Evolutionary conservation across 768 basidiomycete species (phyloP), one percentile per base, ranked within the genome.

Genomic region (Boletus reticulatus): DNA sequence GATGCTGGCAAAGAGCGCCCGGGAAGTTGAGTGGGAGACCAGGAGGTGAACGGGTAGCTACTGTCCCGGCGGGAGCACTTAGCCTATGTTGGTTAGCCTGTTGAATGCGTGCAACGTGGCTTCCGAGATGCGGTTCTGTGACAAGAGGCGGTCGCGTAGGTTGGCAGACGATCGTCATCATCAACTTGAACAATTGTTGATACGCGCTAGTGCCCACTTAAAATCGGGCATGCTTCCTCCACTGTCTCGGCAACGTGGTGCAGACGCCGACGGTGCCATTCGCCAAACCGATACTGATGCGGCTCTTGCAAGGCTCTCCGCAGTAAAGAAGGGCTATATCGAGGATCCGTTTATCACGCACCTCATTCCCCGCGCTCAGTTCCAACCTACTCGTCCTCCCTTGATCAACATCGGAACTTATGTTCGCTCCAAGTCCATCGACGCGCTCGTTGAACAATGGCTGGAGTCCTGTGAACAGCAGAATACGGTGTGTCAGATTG

Each of bases 381-480:
- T 84, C 27, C 79, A 81, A 50, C 78, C 81, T 3, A 53, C 70
- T 4, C 79, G 88, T 2, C 87, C 94, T 2, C 96, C 95, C 0
- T 72, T 98, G 63, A 98, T 98, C 77, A 98, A 98, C 69, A 78
- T 96, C 42, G 97, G 97, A 17, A 99, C 97, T 2, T 91, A 89
- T 62, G 84, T 96, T 55, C 83, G 96, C 54, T 85, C 90, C 0
- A 76, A 80, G 52, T 91, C 84, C 7, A 83, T 98, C 37, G 97
- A 97, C 63, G 71, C 73, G 38, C 81, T 96, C 13, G 84, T 95
- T 1, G 72, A 83, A 24, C 71, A 77, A 46, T 94, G 89, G 81
- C 61, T 93, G 20, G 69, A 75, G 17, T 62, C 78, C 17, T 77
- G 80, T 1, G 66, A 70, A 41, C 65, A 63, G 20, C 75, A 75